A percentile compares a stretch with the other conserved stretches of the same genome.
Evolutionary conservation across 495 filamentous ascomycete species (phyloP).

Genomic region (Podospora pseudoanserina): DNA sequence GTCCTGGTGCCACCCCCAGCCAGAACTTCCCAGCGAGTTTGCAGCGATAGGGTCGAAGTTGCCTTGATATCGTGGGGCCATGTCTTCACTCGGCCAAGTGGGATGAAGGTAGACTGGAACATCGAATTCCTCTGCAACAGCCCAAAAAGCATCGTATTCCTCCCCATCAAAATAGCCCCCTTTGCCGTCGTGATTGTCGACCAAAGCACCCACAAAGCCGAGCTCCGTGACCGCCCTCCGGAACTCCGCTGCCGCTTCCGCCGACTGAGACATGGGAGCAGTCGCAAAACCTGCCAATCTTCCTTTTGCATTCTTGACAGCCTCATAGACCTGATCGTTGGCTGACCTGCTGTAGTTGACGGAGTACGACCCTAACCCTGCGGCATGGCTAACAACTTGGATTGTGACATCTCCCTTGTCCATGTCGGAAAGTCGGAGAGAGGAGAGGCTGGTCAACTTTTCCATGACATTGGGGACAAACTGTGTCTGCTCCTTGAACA

Average conservation of each 20-base stretch:
- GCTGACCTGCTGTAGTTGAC: conserved; percentile 35
- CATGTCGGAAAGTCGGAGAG: conserved; percentile 50
- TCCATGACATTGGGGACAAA: conserved; percentile 22
- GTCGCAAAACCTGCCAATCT: conserved; percentile 52
- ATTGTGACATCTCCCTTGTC: conserved; percentile 46
- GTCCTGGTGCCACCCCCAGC: conserved; percentile 48
- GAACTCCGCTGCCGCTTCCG: conserved; percentile 47
- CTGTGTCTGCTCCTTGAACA: conserved; percentile 34
- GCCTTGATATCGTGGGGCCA: conserved; percentile 37
- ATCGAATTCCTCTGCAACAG: conserved; percentile 47
- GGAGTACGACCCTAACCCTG: conserved; percentile 34
- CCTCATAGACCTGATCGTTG: conserved; percentile 53
- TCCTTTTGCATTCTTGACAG: conserved; percentile 27
- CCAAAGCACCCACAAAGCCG: conserved; percentile 54
- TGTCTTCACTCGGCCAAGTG: conserved; percentile 37
- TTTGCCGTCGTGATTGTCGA: conserved; percentile 49
- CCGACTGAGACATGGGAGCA: conserved; percentile 47
- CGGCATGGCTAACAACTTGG: conserved; percentile 56
- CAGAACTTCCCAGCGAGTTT: conserved; percentile 38
- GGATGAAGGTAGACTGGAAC: conserved; percentile 61
- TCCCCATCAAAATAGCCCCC: conserved; percentile 47
- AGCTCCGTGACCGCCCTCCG: conserved; percentile 43
- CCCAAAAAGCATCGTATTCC: conserved; percentile 47
- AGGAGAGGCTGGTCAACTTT: conserved; percentile 39
- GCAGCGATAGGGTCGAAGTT: conserved; percentile 31